Base-by-base conservation (phyloP, 495 filamentous ascomycete species). In the Penicillium flavigenum region DNA sequence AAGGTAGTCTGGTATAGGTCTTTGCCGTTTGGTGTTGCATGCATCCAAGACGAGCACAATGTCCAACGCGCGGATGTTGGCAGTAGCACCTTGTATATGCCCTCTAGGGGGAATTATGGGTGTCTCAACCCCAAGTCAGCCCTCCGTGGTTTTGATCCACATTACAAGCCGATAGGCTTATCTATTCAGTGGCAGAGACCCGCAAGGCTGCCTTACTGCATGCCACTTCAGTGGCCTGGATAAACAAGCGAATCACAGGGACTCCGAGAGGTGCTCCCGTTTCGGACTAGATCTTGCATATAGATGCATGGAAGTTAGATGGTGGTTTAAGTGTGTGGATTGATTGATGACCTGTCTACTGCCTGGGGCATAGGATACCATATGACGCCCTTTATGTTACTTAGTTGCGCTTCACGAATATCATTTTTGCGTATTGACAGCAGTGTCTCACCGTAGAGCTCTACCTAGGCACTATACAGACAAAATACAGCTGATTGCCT, bases 341-440 rank as follows among this genome's bases (percentile, higher is more conserved):
- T 46, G 29, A 24, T 34, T 39, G 26, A 55, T 47, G 52, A 47
- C 14, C 43, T 39, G 34, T 16, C 31, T 44, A 47, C 20, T 39
- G 31, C 26, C 31, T 38, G 32, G 52, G 52, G 19, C 43, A 55
- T 36, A 54, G 26, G 47, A 9, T 26, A 27, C 20, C 12, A 16
- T 27, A 39, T 0, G 31, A 54, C 22, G 3, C 26, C 3, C 2
- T 47, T 47, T 55, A 55, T 47, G 20, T 47, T 55, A 55, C 22
- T 26, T 36, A 46, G 42, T 31, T 29, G 52, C 31, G 24, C 5
- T 27, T 55, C 16, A 55, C 10, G 52, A 55, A 55, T 32, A 47
- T 36, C 10, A 32, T 44, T 51, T 31, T 38, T 29, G 46, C 46
- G 14, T 38, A 47, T 39, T 39, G 20, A 10, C 6, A 16, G 26